Evolutionary conservation across 208 protist species (phyloP), one percentile per base, ranked within the genome.

Genomic region (Acanthamoeba triangularis): DNA sequence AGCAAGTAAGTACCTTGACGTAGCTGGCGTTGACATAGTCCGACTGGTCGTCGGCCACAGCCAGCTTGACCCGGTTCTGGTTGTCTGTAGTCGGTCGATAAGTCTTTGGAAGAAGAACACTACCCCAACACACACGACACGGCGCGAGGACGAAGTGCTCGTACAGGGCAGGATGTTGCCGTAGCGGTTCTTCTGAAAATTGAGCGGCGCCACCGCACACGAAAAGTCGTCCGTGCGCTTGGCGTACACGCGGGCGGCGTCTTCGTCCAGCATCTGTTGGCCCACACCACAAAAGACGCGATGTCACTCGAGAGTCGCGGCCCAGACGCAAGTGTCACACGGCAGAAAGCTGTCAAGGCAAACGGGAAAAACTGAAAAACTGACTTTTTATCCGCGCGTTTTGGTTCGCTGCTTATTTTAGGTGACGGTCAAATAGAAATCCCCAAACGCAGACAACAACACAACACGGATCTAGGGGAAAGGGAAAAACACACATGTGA

Each of bases 121-220:
- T n/a, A 61, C 59, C 4, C 59, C 4, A 8, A 35, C n/a, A 33
- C 30, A 4, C 10, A 37, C 23, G 18, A n/a, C 37, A n/a, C 20
- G 74, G 28, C 33, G 3, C 0, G 33, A 82, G 74, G 0, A 49
- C 14, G 74, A 30, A 41, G 41, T 16, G 74, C 30, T 37, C 54
- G 61, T 49, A 91, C 85, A 91, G 56, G 85, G 85, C 14, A 91
- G 59, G 35, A 91, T 69, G 61, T 91, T 91, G 52, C 85, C 85
- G 37, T 91, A 91, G 52, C 85, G 52, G 85, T 91, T 91, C 85
- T 91, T 91, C 78, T 85, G 78, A 35, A 85, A 85, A 59, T 85
- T 85, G 78, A 59, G 44, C 23, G 78, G 44, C 78, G 78, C n/a
- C 47, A 85, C 78, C 35, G 78, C 78, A 85, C 78, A 85, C 28